Evolutionary conservation across 257 asterid genomes (phyloP).

Genomic region (Petrea volubilis): DNA sequence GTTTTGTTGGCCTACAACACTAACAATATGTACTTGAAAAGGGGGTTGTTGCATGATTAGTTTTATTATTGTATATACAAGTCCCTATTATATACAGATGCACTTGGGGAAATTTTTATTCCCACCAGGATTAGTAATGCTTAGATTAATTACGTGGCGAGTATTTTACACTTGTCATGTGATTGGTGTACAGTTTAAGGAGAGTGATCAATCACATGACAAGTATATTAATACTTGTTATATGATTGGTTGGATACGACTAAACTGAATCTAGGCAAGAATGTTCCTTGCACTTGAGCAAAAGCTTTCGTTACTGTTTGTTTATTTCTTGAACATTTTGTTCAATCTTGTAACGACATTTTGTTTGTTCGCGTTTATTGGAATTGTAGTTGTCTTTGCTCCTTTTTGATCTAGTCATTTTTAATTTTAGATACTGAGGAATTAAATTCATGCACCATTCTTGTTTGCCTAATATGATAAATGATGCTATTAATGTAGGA

Average conservation of each 20-base stretch:
- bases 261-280: too few relatives aligned
- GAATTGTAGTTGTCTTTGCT: background rate
- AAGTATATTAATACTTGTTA: too few relatives aligned
- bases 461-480: background rate
- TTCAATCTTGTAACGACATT: background rate
- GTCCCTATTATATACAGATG: background rate
- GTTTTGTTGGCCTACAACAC: background rate
- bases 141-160: too few relatives aligned
- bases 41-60: background rate
- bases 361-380: background rate
- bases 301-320: background rate
- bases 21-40: background rate
- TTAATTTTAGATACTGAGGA: background rate
- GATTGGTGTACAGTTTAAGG: too few relatives aligned
- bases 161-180: too few relatives aligned
- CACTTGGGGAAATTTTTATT: too few relatives aligned
- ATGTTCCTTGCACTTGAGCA: background rate
- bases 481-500: conserved; percentile 5
- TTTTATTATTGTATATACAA: conserved; percentile 5
- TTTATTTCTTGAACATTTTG: background rate
- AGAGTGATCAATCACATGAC: too few relatives aligned
- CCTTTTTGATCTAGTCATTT: background rate
- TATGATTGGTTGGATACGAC: too few relatives aligned
- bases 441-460: conserved; percentile 8
- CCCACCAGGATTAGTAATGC: too few relatives aligned